Conservation (phyloP, 768 basidiomycete species). For the Tubosaeta sp. region DNA sequence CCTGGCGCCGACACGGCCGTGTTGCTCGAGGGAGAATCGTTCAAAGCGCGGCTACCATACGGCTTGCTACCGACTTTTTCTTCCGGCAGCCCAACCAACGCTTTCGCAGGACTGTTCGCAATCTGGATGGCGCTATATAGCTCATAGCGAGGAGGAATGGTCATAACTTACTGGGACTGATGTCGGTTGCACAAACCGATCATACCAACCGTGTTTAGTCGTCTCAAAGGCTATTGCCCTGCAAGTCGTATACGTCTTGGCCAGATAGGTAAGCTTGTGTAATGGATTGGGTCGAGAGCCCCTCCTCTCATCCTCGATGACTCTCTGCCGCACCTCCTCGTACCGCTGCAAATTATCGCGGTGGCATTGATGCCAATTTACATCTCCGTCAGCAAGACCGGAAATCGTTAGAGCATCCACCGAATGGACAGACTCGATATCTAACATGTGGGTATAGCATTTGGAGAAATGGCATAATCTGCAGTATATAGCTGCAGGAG, state of each 20-base stretch:
- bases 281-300: slow-evolving; percentile 34
- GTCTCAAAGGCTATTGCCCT: slow-evolving; percentile 40
- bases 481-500: slow-evolving; percentile 31
- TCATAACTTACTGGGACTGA: slow-evolving; percentile 22
- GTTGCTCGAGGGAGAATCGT: slow-evolving; percentile 1
- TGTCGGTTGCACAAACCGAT: slow-evolving; percentile 30
- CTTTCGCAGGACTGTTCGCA: slow-evolving; percentile 10
- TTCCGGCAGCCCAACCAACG: slow-evolving; percentile 10
- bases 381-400: slow-evolving; percentile 13
- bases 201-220: slow-evolving; percentile 61
- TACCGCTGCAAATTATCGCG: slow-evolving; percentile 15
- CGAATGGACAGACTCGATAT: slow-evolving; percentile 32
- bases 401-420: slow-evolving; percentile 32
- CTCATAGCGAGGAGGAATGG: background rate
- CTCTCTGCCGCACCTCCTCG: slow-evolving; percentile 2
- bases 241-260: slow-evolving; percentile 46
- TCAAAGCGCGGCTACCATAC: background rate
- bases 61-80: slow-evolving; percentile 3
- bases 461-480: slow-evolving; percentile 32
- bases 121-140: slow-evolving; percentile 15
- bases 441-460: slow-evolving; percentile 38
- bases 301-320: slow-evolving; percentile 32
- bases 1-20: background rate
- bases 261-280: slow-evolving; percentile 41
- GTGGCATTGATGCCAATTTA: slow-evolving; percentile 36